Evolutionary conservation across 352 stramenopile genomes (phyloP).

Genomic region (Pythium aphanidermatum): DNA sequence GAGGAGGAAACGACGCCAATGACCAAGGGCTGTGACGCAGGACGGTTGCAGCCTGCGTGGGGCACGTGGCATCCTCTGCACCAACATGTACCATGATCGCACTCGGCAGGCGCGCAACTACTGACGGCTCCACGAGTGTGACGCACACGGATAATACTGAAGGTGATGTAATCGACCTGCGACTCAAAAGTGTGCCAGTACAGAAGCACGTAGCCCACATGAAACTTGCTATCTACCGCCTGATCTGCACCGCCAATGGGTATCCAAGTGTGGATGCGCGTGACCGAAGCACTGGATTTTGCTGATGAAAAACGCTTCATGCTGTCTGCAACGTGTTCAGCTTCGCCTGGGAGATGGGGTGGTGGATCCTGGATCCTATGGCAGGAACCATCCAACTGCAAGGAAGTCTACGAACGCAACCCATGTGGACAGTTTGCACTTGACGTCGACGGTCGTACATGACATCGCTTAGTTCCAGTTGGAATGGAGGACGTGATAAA

Average conservation of each 20-base stretch:
- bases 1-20: too few species aligned
- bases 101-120: conserved; percentile 70
- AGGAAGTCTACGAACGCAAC: conserved; percentile 51
- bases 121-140: conserved; percentile 78
- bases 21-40: too few species aligned
- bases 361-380: conserved; percentile 66
- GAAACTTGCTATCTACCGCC: conserved; percentile 50
- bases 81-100: conserved; percentile 83
- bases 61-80: not conserved
- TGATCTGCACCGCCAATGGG: conserved; percentile 46
- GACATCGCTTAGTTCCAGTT: conserved; percentile 68
- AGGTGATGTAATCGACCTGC: conserved; percentile 73
- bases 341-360: conserved; percentile 82
- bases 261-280: conserved; percentile 62
- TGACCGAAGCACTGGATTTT: conserved; percentile 86
- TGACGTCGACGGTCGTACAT: conserved; percentile 80
- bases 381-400: conserved; percentile 60
- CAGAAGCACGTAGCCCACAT: conserved; percentile 36
- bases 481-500: conserved; percentile 68
- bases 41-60: too few species aligned
- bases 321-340: conserved; percentile 81
- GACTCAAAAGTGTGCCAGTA: conserved; percentile 86
- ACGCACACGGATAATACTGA: conserved; percentile 82
- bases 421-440: conserved; percentile 37
- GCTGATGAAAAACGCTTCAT: conserved; percentile 82